phyloP scores from a whole-genome alignment of 2,329 filamentous ascomycete species.

The Colletotrichum falcatum region DNA sequence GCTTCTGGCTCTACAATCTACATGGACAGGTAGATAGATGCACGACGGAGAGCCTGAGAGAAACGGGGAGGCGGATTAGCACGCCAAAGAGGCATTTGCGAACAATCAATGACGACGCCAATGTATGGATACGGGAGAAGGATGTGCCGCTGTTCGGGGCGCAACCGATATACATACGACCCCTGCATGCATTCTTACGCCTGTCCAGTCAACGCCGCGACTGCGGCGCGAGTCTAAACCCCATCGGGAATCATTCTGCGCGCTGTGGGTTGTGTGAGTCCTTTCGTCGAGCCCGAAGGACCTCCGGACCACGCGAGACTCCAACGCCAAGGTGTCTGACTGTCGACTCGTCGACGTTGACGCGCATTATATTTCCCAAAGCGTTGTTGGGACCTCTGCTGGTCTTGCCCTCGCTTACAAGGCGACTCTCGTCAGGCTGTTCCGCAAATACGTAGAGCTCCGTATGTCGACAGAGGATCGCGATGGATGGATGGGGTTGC shows the following conservation, averaged over 20 bases:
- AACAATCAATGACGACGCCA: slow-evolving; percentile 9
- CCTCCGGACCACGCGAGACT: background rate
- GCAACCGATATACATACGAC: background rate
- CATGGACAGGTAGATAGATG: background rate
- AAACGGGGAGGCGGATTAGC: background rate
- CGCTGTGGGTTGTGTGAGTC: background rate
- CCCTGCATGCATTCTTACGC: slow-evolving; percentile 4
- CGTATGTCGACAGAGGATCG: background rate
- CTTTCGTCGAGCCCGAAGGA: background rate
- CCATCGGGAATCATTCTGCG: slow-evolving; percentile 30
- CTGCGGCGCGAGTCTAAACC: slow-evolving; percentile 14
- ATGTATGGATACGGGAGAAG: slow-evolving; percentile 3
- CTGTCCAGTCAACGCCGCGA: slow-evolving; percentile 6
- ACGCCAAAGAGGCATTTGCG: background rate
- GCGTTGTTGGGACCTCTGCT: background rate
- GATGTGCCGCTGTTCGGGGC: background rate
- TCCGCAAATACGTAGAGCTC: background rate
- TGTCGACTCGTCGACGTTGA: background rate
- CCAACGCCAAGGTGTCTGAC: slow-evolving; percentile 11
- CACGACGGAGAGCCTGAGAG: background rate
- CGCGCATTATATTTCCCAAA: slow-evolving; percentile 19
- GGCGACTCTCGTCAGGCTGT: background rate
- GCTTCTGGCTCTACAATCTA: background rate
- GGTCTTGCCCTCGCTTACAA: background rate
- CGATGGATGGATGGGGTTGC: background rate